Percentiles rank a stretch among this genome's conserved stretches.
These are phyloP conservation scores for Silene conica DNA, from an alignment of 148 eudicot genomes.

Conservation along the genomic window DNA sequence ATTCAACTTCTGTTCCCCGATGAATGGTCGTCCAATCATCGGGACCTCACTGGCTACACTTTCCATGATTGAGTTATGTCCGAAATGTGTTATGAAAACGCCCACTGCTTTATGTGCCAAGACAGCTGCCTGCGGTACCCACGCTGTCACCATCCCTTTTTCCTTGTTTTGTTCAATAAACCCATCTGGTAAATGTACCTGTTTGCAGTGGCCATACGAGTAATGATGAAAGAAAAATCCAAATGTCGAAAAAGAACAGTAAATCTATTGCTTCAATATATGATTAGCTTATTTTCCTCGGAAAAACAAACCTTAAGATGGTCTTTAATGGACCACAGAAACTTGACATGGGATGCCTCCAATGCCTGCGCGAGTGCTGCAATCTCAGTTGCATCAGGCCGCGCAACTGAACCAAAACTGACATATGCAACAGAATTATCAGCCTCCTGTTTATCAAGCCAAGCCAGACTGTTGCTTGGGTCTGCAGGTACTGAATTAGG, in stretches of 20 bases:
- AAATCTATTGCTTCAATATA: neutral
- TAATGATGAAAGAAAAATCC: no score
- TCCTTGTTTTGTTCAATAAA: constrained; percentile 22
- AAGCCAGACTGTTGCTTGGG: constrained; percentile 17
- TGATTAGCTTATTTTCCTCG: neutral
- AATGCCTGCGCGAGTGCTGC: constrained; percentile 31
- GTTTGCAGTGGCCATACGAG: neutral
- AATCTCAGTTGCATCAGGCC: constrained; percentile 27
- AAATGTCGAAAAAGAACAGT: neutral
- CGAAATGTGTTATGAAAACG: constrained; percentile 39
- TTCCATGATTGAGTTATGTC: constrained; percentile 36
- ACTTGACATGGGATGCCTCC: constrained; percentile 19
- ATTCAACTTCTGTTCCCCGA: constrained; percentile 36
- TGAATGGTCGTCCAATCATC: constrained; percentile 31
- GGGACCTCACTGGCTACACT: constrained; percentile 31
- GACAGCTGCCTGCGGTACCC: constrained; percentile 37
- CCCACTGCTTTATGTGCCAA: constrained; percentile 32
- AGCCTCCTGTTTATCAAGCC: constrained; percentile 28
- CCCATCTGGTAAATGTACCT: constrained; percentile 29
- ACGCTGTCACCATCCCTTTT: constrained; percentile 31
- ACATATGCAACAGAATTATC: constrained; percentile 26
- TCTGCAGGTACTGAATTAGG: neutral
- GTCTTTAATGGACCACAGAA: constrained; percentile 33
- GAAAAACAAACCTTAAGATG: constrained; percentile 15
- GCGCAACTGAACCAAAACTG: constrained; percentile 32